These are phyloP conservation scores for Fusarium sp. DNA, from an alignment of 2,329 filamentous ascomycete genomes.

Conservation along the genomic window DNA sequence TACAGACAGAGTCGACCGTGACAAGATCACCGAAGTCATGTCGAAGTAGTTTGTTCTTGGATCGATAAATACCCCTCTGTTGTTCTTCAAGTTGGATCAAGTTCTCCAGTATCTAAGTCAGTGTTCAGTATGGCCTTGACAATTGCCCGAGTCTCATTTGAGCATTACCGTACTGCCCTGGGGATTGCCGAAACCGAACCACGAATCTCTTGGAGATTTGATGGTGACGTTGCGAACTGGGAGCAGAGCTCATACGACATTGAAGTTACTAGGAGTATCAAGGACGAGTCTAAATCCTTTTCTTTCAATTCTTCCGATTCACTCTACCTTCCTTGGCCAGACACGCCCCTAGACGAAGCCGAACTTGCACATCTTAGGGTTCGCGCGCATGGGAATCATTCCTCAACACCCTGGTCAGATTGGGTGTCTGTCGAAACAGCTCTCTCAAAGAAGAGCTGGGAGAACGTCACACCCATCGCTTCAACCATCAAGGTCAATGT, in stretches of 20 bases:
- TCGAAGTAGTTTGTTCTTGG: too few species aligned
- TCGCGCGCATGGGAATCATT: conserved; percentile 40
- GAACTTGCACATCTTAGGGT: conserved; percentile 51
- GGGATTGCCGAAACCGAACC: conserved; percentile 58
- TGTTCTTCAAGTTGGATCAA: too few species aligned
- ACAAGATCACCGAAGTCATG: too few species aligned
- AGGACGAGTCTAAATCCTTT: conserved; percentile 19
- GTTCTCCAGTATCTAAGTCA: too few species aligned
- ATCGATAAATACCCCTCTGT: too few species aligned
- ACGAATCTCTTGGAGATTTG: conserved; percentile 60
- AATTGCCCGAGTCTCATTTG: conserved; percentile 39
- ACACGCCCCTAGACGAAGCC: conserved; percentile 44
- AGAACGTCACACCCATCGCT: neutral
- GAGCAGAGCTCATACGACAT: conserved; percentile 57
- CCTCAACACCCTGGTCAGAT: neutral
- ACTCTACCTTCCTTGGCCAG: conserved; percentile 59
- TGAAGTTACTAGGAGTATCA: conserved; percentile 48
- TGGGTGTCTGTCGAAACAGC: neutral
- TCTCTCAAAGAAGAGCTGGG: neutral
- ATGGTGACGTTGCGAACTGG: conserved; percentile 54
- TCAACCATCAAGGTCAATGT: neutral
- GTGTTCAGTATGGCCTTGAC: neutral
- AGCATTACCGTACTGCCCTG: conserved; percentile 54
- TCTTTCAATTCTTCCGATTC: conserved; percentile 52
- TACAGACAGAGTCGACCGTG: too few species aligned